Percentiles rank a stretch among this genome's conserved stretches.
phyloP scores from a whole-genome alignment of 2,329 filamentous ascomycete genomes.

The Alternaria rosae region DNA sequence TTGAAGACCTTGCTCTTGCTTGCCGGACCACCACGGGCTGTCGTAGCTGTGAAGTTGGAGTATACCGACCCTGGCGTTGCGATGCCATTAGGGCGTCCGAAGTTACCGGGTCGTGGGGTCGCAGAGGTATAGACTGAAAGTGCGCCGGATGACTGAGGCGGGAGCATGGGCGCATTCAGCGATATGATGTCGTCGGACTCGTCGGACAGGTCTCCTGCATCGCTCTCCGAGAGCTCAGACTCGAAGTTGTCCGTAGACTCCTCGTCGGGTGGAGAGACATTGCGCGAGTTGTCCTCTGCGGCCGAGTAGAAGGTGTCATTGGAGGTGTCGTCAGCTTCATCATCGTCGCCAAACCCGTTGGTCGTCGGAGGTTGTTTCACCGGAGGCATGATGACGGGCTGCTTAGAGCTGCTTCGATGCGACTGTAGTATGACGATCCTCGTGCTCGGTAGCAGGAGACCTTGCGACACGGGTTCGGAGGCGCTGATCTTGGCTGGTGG shows the following conservation, averaged over 20 bases:
- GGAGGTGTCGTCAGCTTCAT: constrained; percentile 85
- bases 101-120: constrained; percentile 77
- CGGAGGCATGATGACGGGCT: constrained; percentile 51
- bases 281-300: constrained; percentile 70
- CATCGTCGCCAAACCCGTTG: constrained; percentile 65
- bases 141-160: constrained; percentile 78
- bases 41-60: constrained; percentile 85
- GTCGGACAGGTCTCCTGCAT: constrained; percentile 83
- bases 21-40: constrained; percentile 73
- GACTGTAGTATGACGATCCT: constrained; percentile 80
- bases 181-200: constrained; percentile 96
- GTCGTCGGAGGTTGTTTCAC: constrained; percentile 61
- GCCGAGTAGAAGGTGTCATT: constrained; percentile 95
- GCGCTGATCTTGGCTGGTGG: constrained; percentile 87
- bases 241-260: constrained; percentile 57
- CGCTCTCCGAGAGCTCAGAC: constrained; percentile 67
- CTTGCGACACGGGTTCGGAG: constrained; percentile 95
- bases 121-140: constrained; percentile 81
- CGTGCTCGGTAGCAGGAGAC: constrained; percentile 76
- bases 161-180: constrained; percentile 78
- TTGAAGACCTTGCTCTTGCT: constrained; percentile 83
- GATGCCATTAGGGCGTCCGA: constrained; percentile 72
- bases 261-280: constrained; percentile 49
- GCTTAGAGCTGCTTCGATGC: constrained; percentile 62
- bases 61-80: constrained; percentile 88